phyloP scores from a whole-genome alignment of 1,284 basidiomycete genomes.

The Tetrapyrgos nigripes region DNA sequence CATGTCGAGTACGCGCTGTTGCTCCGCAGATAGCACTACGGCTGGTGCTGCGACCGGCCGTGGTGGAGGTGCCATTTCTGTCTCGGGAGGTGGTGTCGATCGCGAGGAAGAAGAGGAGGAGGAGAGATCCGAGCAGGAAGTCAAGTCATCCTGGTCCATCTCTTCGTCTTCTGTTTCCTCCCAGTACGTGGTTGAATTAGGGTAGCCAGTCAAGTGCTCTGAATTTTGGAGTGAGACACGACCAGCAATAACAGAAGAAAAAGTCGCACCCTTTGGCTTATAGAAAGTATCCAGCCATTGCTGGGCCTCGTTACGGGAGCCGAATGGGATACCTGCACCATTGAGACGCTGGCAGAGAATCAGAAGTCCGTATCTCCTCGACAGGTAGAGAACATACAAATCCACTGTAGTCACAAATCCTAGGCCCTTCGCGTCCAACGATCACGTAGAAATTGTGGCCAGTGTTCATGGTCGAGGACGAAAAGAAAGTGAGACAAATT shows the following conservation, averaged over 20 bases:
- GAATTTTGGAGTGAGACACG: no score
- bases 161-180: neutral
- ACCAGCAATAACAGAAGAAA: no score
- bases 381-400: neutral
- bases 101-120: no score
- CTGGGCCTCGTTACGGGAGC: neutral
- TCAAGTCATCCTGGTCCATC: neutral
- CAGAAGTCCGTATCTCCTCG: neutral
- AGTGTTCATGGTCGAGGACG: no score
- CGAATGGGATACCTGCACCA: no score
- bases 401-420: conserved; percentile 11
- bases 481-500: no score
- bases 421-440: conserved; percentile 56
- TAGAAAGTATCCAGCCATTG: neutral
- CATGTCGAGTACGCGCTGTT: conserved; percentile 37
- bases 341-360: no score
- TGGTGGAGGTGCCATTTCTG: neutral
- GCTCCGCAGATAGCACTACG: conserved; percentile 42
- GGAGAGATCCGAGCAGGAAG: neutral
- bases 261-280: neutral
- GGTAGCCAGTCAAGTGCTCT: neutral
- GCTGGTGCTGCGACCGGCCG: neutral
- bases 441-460: conserved; percentile 42
- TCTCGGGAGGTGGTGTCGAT: conserved; percentile 1
- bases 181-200: conserved; percentile 10